Percentiles rank a stretch among this genome's conserved stretches.
phyloP scores from a whole-genome alignment of 495 filamentous ascomycete genomes.

The Emericellopsis terricola region DNA sequence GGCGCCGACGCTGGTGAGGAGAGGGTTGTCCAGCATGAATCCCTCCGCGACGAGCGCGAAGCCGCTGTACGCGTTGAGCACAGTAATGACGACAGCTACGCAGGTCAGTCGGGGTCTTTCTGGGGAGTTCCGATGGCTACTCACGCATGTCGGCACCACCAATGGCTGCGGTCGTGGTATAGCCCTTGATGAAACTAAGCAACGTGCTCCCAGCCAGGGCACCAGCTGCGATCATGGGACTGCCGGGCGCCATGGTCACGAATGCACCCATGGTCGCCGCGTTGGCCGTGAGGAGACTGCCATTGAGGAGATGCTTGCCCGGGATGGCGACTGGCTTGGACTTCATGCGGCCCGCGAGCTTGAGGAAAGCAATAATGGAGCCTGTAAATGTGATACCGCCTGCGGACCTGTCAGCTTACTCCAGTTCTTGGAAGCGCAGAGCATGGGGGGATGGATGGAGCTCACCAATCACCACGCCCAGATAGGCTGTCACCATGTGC shows the following conservation, averaged over 20 bases:
- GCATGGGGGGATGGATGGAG: conserved; percentile 5
- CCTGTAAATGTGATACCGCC: conserved; percentile 69
- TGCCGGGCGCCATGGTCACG: conserved; percentile 54
- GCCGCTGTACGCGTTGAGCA: conserved; percentile 70
- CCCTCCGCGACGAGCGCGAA: conserved; percentile 73
- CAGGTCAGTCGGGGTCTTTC: background rate
- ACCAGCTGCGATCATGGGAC: conserved; percentile 51
- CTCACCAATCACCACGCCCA: conserved; percentile 57
- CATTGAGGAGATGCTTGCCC: conserved; percentile 53
- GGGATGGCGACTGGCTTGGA: conserved; percentile 50
- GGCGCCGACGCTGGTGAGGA: conserved; percentile 61
- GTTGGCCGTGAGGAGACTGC: conserved; percentile 49
- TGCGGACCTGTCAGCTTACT: conserved; percentile 7
- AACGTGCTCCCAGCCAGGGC: conserved; percentile 54
- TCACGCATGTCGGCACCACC: conserved; percentile 68
- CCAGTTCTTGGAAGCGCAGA: background rate
- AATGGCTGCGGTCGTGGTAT: conserved; percentile 64
- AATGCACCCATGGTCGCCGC: conserved; percentile 65
- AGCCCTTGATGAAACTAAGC: conserved; percentile 66
- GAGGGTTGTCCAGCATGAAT: conserved; percentile 69
- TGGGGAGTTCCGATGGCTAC: conserved; percentile 2
- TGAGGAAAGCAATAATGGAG: conserved; percentile 65
- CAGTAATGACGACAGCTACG: conserved; percentile 58
- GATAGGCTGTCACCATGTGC: conserved; percentile 60
- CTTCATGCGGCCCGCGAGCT: conserved; percentile 59